These are phyloP conservation scores for Ceratocystiopsis brevicomis DNA, from an alignment of 2,329 filamentous ascomycete species.

Conservation along the genomic window DNA sequence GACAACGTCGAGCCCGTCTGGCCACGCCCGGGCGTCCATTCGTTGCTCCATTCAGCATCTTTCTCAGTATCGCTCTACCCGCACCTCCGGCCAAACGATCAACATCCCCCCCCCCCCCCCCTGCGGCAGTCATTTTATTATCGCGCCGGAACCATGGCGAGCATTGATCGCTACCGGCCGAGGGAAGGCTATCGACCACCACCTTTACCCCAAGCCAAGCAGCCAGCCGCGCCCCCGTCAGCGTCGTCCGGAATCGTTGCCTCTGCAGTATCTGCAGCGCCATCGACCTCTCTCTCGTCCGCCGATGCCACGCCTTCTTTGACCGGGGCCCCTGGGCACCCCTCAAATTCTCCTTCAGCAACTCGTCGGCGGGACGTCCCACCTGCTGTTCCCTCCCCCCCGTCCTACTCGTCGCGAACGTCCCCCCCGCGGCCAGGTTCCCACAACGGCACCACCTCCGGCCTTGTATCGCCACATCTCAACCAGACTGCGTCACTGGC, in stretches of 20 bases:
- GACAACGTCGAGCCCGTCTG: too few relatives aligned
- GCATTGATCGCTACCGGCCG: constrained; percentile 39
- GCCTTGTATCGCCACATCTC: constrained; percentile 3
- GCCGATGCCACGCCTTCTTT: too few relatives aligned
- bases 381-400: constrained; percentile 42
- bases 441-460: constrained; percentile 11
- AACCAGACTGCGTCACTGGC: background rate
- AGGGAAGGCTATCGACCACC: constrained; percentile 40
- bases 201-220: constrained; percentile 17
- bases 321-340: too few relatives aligned
- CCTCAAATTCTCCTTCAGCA: background rate
- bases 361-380: constrained; percentile 34
- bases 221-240: background rate
- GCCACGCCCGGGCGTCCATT: too few relatives aligned
- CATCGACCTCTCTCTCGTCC: constrained; percentile 24
- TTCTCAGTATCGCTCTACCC: too few relatives aligned
- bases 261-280: background rate
- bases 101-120: too few relatives aligned
- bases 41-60: too few relatives aligned
- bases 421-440: constrained; percentile 31
- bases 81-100: too few relatives aligned
- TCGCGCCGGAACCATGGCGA: constrained; percentile 26
- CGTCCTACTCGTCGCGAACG: constrained; percentile 32
- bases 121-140: too few relatives aligned
- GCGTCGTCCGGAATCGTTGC: constrained; percentile 9